Evolutionary conservation across 768 basidiomycete species (phyloP), one percentile per base, ranked within the genome.

Genomic region (Amanita subjunquillea): DNA sequence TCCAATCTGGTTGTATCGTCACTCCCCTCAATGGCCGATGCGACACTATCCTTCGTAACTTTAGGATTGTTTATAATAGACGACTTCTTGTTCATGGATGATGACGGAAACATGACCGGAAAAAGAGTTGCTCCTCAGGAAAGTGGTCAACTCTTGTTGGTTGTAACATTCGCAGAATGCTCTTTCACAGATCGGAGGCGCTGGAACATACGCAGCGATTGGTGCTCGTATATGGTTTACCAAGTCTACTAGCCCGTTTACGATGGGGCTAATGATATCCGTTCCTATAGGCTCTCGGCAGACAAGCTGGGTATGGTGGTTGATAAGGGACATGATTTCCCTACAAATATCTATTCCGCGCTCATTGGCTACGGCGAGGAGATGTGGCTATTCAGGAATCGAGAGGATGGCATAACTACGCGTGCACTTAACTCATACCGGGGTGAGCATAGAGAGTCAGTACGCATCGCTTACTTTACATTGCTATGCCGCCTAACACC

Each of bases 21-120:
- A 4, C 39, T 20, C 4, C 39, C 38, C 13, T 6, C 36, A 29
- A 15, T 25, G 22, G 15, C 13, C 27, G 10, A 25, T 7, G 3
- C 8, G 25, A 29, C 30, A 30, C 17, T 30, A n/a, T 20, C 30
- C 22, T 53, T 90, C 44, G 79, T 78, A 17, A 80, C 83, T n/a
- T 71, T 92, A 25, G 92, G 91, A 6, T 81, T 92, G 79, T 94
- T 94, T 70, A 93, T 96, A 60, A 77, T 94, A 59, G 92, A 96
- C 65, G 76, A 84, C 56, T 87, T 92, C 59, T 72, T 75, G 3
- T 85, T 80, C 60, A 59, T 69, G 45, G 79, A 85, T 54, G 74
- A 75, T 30, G 62, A 76, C 42, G 86, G 85, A 3, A 65, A 66
- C 2, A 72, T 76, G 1, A 80, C 73, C 22, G 75, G 69, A 9